Evolutionary conservation across 2,329 filamentous ascomycete genomes (phyloP), one percentile per base, ranked within the genome.

Genomic region (Monilinia vaccinii-corymbosi): DNA sequence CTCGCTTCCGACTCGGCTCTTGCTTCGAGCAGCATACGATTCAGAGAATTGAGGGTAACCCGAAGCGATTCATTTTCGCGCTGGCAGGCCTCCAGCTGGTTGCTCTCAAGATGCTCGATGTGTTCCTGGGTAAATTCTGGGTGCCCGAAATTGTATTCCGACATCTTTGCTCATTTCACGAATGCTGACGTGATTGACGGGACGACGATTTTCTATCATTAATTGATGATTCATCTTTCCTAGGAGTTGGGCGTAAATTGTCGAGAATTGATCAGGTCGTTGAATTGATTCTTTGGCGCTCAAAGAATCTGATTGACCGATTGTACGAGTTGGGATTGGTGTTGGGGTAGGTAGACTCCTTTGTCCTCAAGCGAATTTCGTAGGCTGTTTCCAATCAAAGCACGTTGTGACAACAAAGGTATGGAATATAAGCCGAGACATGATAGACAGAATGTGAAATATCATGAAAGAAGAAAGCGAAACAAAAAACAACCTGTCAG

Each of bases 31-130:
- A 58, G 45, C 28, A 58, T 40, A 5, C 31, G 47, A 45, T 58
- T 40, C 4, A 51, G 44, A 6, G 47, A 51, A n/a, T 40, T 47
- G 13, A 51, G 36, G 23, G 31, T 21, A 8, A 25, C 42, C n/a
- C 28, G 47, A n/a, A 58, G 47, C 1, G 36, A 42, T 42, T 11
- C 36, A 45, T 52, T 58, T 44, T 58, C 56, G 21, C 47, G 28
- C 21, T 45, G 56, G n/a, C 56, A 58, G 23, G 56, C 56, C 18
- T 58, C 56, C 7, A 58, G 56, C 6, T 46, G 36, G 13, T 58
- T 52, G 9, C 7, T 7, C 23, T 42, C 36, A 14, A 58, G 56
- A 32, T 52, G n/a, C 16, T 34, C 31, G n/a, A 58, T 23, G 8
- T 58, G 47, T 10, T 36, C 36, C 9, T 13, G 25, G 7, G 47